A percentile compares a stretch with the other conserved stretches of the same genome.
Evolutionary conservation across 2,329 filamentous ascomycete species (phyloP).

Genomic region (Harringtonia aguacate): DNA sequence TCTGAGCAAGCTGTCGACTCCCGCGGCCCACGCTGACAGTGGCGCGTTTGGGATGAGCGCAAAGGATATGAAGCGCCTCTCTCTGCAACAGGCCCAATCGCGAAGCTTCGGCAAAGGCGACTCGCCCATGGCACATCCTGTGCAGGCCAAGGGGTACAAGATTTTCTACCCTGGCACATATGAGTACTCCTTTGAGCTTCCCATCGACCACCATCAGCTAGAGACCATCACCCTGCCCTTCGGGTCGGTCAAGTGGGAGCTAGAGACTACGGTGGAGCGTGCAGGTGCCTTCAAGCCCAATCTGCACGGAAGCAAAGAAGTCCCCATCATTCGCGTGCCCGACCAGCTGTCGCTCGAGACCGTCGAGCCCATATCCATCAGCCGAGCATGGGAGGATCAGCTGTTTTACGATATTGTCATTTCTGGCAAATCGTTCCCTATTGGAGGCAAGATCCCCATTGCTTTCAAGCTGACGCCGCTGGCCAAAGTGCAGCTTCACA

Average conservation of each 20-base stretch:
- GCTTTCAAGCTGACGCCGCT: constrained; percentile 89
- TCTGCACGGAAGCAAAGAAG: constrained; percentile 69
- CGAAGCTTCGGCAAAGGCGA: constrained; percentile 80
- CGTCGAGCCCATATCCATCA: constrained; percentile 88
- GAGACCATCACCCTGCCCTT: constrained; percentile 84
- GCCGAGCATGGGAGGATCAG: constrained; percentile 88
- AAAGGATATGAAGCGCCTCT: constrained; percentile 55
- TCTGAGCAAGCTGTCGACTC: constrained; percentile 1
- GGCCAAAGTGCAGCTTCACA: constrained; percentile 86
- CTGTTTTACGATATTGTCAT: constrained; percentile 94
- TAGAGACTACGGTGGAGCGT: constrained; percentile 76
- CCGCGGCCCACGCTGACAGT: constrained; percentile 13
- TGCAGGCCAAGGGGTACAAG: constrained; percentile 64
- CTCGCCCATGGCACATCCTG: constrained; percentile 47
- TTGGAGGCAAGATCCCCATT: constrained; percentile 80
- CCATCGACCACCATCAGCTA: constrained; percentile 76
- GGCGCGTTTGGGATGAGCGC: constrained; percentile 20
- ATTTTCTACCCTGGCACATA: constrained; percentile 67
- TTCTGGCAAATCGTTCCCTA: constrained; percentile 86
- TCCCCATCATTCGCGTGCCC: constrained; percentile 74
- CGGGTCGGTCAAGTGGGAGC: constrained; percentile 77
- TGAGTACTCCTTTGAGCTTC: constrained; percentile 70
- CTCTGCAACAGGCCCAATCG: constrained; percentile 69
- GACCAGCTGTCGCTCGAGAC: constrained; percentile 83
- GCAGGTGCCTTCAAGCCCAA: constrained; percentile 87